Base-by-base conservation (phyloP, 2,329 filamentous ascomycete species). In the Amylocarpus encephaloides region DNA sequence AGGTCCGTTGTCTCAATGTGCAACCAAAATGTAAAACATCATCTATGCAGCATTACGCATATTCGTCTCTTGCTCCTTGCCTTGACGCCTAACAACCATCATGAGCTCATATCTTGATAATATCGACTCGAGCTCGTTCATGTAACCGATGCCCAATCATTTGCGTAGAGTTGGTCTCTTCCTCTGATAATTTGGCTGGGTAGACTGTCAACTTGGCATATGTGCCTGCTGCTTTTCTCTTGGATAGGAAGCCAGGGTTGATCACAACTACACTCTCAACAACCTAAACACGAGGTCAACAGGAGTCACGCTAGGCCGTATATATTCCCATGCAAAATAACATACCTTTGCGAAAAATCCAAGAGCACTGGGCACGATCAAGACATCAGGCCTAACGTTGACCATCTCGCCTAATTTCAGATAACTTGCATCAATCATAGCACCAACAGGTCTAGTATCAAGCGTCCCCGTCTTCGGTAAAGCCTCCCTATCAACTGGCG, bases 341-440 rank as follows among this genome's bases (percentile, higher is more conserved):
- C 77, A 59, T 73, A 93, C 91, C 80, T 88, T 94, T 35, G 88
- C 87, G 73, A 94, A 95, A 2, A 90, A 85, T 19, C 87, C 87
- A 59, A 97, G 69, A 42, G 85, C 78, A 63, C 89, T 95, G 1
- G 93, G 92, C 42, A 86, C 74, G 43, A 97, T 74, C 62, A 97
- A 70, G 34, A 97, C 76, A 68, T 98, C 93, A 0, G 91, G 93
- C 46, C 83, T 75, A 2, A 90, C 86, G 56, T 86, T 87, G 62
- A 93, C 78, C 82, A 95, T 95, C 69, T 97, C 93, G 15, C 88
- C 90, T 15, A 97, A 71, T 70, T 93, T 92, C 59, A 94, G 66
- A 68, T 93, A 95, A 55, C 84, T 84, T 16, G 88, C 71, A 67
- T 98, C 93, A 46, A 97, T 67, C 73, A 85, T 83, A 0, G 88